A percentile compares a stretch with the other conserved stretches of the same genome.
These are phyloP conservation scores for Ceratobasidium sp. DNA, from an alignment of 1,284 basidiomycete genomes.

Conservation along the genomic window DNA sequence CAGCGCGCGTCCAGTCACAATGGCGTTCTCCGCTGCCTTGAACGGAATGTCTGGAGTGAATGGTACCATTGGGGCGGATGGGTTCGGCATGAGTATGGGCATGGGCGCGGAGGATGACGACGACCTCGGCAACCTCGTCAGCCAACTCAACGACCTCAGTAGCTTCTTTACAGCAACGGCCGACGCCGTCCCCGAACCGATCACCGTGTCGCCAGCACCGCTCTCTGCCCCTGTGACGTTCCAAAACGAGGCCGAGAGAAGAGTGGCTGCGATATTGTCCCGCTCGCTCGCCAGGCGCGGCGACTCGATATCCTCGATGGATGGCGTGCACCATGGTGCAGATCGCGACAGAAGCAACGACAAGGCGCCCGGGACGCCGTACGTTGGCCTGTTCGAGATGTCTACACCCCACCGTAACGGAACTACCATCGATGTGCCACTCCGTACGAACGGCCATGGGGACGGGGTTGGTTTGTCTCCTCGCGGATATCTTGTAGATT, in stretches of 20 bases:
- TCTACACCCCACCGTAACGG: slow-evolving; percentile 35
- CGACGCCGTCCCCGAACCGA: slow-evolving; percentile 49
- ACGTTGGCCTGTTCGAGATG: slow-evolving; percentile 41
- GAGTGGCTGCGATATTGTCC: slow-evolving; percentile 49
- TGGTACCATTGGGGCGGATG: slow-evolving; percentile 24
- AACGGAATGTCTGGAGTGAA: slow-evolving; percentile 33
- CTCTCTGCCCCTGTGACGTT: slow-evolving; percentile 44
- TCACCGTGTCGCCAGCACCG: slow-evolving; percentile 41
- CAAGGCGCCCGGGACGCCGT: slow-evolving; percentile 35
- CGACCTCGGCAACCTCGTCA: slow-evolving; percentile 87
- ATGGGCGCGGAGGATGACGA: slow-evolving; percentile 61
- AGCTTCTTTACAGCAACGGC: slow-evolving; percentile 82
- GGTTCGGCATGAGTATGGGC: slow-evolving; percentile 5
- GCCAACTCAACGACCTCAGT: slow-evolving; percentile 86
- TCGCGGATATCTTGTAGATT: slow-evolving; percentile 24
- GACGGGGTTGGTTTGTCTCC: neutral
- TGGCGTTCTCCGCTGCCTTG: slow-evolving; percentile 55
- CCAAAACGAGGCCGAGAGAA: slow-evolving; percentile 47
- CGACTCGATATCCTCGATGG: slow-evolving; percentile 38
- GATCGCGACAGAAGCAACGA: slow-evolving; percentile 18
- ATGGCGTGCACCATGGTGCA: slow-evolving; percentile 17
- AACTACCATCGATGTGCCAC: neutral
- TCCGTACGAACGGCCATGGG: neutral
- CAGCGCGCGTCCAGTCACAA: slow-evolving; percentile 53
- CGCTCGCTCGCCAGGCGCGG: slow-evolving; percentile 47